Conservation (phyloP, 2,329 filamentous ascomycete genomes). For the Tothia fuscella region DNA sequence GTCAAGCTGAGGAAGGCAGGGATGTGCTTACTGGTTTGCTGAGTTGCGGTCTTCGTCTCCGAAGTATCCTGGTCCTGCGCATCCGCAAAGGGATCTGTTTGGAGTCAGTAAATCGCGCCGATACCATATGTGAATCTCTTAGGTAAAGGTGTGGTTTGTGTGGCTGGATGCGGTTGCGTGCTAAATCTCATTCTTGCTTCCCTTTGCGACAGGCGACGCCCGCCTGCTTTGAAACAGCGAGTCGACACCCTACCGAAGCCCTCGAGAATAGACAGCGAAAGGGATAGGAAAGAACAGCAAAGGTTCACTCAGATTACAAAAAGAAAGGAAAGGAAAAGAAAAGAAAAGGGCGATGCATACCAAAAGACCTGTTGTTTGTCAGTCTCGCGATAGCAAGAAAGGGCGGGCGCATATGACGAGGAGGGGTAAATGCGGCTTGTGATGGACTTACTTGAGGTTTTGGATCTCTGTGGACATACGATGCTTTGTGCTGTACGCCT, state of each 20-base stretch:
- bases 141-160: not conserved
- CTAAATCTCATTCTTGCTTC: not conserved
- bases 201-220: not conserved
- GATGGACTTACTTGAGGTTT: slow-evolving; percentile 10
- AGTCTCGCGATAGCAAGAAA: slow-evolving; percentile 3
- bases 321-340: not conserved
- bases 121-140: not conserved
- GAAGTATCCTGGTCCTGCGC: slow-evolving; percentile 7
- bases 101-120: not conserved
- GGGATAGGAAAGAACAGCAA: not conserved
- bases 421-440: not conserved
- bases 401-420: not conserved
- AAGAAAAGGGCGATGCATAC: not conserved
- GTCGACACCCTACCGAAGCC: not conserved
- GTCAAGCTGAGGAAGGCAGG: not conserved
- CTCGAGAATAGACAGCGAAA: not conserved
- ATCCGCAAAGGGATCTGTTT: slow-evolving; percentile 11
- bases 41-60: slow-evolving; percentile 8
- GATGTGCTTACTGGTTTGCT: slow-evolving; percentile 4
- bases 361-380: slow-evolving; percentile 8
- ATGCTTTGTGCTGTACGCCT: not conserved
- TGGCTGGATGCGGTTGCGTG: not conserved
- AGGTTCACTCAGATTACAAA: no score
- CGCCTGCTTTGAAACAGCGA: not conserved
- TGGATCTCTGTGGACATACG: slow-evolving; percentile 10